Percentiles rank a stretch among this genome's conserved stretches.
Evolutionary conservation across 768 basidiomycete genomes (phyloP).

Genomic region (Psilocybe tampanensis): DNA sequence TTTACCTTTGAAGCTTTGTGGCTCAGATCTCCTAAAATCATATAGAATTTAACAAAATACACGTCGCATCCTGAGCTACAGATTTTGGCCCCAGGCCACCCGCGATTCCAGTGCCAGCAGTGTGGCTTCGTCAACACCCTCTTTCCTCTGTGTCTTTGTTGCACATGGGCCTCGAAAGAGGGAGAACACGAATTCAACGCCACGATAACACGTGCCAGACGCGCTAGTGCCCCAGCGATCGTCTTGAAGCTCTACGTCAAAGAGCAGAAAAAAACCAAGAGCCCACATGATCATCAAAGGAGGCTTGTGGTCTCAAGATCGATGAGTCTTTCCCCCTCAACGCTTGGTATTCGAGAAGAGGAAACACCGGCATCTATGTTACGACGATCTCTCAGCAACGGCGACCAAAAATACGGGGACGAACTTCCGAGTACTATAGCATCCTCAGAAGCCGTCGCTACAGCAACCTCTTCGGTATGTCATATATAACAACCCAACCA

Average conservation of each 20-base stretch:
- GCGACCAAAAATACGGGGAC: background rate
- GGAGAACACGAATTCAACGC: conserved; percentile 41
- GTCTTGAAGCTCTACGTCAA: conserved; percentile 12
- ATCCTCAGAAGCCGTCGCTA: conserved; percentile 17
- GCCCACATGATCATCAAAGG: conserved; percentile 1
- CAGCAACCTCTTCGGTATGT: conserved; percentile 21
- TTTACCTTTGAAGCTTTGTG: background rate
- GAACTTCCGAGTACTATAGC: background rate
- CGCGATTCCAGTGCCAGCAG: conserved; percentile 45
- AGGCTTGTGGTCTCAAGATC: background rate
- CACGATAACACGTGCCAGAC: conserved; percentile 36
- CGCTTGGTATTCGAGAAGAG: background rate
- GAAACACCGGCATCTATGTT: background rate
- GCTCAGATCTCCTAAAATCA: background rate
- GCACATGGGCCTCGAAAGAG: conserved; percentile 46
- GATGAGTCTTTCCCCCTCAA: background rate
- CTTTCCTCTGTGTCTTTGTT: conserved; percentile 54
- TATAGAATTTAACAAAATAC: conserved; percentile 46
- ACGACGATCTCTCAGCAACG: background rate
- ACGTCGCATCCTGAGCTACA: conserved; percentile 49
- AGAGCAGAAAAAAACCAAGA: background rate
- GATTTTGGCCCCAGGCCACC: conserved; percentile 39
- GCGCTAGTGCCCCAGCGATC: conserved; percentile 32
- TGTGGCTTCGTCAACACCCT: conserved; percentile 51
- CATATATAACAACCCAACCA: background rate